These are phyloP conservation scores for Hypocrella siamensis DNA, from an alignment of 2,329 filamentous ascomycete species.

Conservation along the genomic window DNA sequence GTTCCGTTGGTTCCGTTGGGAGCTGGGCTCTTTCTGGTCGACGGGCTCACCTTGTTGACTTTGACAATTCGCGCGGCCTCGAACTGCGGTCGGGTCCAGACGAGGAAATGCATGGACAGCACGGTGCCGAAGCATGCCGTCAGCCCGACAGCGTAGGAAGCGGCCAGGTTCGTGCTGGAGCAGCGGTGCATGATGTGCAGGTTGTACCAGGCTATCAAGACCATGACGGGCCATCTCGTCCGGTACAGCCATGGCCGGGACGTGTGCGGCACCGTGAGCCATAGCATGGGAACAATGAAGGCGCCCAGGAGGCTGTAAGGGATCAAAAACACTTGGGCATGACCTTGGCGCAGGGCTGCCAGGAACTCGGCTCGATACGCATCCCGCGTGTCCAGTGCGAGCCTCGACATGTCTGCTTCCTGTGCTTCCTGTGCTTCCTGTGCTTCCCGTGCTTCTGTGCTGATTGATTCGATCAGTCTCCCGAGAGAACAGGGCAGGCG, in stretches of 20 bases:
- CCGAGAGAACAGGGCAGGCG: no score
- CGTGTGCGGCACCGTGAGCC: conserved; percentile 39
- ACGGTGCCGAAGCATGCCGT: conserved; percentile 34
- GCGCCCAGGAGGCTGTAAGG: conserved; percentile 33
- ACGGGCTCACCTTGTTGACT: conserved; percentile 17
- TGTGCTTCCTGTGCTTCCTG: no score
- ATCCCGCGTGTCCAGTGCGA: conserved; percentile 12
- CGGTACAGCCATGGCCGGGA: conserved; percentile 32
- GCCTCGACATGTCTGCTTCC: conserved; percentile 4
- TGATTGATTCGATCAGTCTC: no score
- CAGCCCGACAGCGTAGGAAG: conserved; percentile 34
- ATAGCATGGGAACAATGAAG: conserved; percentile 34
- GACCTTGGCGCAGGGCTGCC: conserved; percentile 20
- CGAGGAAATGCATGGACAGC: conserved; percentile 29
- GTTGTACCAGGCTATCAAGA: conserved; percentile 26
- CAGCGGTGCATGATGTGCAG: conserved; percentile 21
- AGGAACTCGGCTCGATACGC: conserved; percentile 22
- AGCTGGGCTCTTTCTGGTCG: neutral
- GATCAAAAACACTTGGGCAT: conserved; percentile 30
- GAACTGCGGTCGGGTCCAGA: conserved; percentile 40
- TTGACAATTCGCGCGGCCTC: conserved; percentile 28
- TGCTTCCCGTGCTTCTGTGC: no score
- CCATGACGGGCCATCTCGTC: conserved; percentile 32
- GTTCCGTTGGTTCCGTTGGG: neutral
- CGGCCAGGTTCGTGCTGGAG: conserved; percentile 35